Base-by-base conservation (phyloP, 495 filamentous ascomycete species). In the Echria macrotheca region DNA sequence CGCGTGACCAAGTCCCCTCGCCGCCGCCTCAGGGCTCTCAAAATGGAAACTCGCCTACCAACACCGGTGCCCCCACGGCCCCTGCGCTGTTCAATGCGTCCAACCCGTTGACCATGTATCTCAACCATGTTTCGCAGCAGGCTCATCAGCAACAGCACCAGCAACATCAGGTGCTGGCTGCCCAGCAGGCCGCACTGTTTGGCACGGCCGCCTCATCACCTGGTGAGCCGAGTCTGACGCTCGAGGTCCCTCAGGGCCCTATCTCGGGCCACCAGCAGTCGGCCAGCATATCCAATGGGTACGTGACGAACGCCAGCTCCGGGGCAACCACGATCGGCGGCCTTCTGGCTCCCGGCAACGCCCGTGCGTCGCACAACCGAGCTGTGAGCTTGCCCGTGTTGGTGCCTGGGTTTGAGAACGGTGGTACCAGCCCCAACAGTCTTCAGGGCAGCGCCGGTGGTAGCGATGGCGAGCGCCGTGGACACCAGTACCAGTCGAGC, bases 101-200 rank as follows among this genome's bases (percentile, higher is more conserved):
- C 73, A 98, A 98, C 65, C 93, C 93, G 0, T 69, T 98, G 60
- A 94, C 88, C n/a, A 78, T 96, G 83, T 96, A 95, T 65, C 79
- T 96, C 32, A 86, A 80, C 64, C 89, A 95, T 63, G 84, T 90
- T 42, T 88, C 82, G 2, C 78, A 87, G 21, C 86, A 91, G 63
- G 83, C 86, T 17, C 78, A 84, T 29, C 85, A 91, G 50, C 82
- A 84, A 35, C 80, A 83, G 38, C 86, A 89, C 44, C 79, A 84
- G 44, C 81, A 84, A 49, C 80, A 85, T 26, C 80, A 83, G 48
- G 71, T 75, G 8, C 70, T 78, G 19, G 74, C 69, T 14, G 75
- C 75, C 5, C 81, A 82, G 56, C 78, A 83, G 56, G 78, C 79
- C 7, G 79, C 77, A 1, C 64, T 83, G 22, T 82, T 81, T 52